Conservation (phyloP, 2,329 filamentous ascomycete genomes). For the Rhinocladiella mackenziei region DNA sequence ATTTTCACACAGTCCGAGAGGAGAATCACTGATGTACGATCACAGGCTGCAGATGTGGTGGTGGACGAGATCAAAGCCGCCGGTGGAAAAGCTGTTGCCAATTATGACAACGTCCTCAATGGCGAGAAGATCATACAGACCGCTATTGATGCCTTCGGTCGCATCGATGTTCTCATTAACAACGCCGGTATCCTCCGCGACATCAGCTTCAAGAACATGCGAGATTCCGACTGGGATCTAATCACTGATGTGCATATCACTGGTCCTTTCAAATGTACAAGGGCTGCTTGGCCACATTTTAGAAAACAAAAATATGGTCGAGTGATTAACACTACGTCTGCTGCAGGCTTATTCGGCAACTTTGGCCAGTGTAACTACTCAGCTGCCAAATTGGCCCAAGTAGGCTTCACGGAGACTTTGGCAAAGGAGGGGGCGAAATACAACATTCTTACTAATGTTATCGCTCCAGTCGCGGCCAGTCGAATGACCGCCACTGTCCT, state of each 20-base stretch:
- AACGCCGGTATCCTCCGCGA: conserved; percentile 95
- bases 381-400: conserved; percentile 88
- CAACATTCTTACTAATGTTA: conserved; percentile 92
- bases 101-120: conserved; percentile 96
- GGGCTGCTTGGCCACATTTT: conserved; percentile 95
- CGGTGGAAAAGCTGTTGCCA: conserved; percentile 92
- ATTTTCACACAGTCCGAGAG: conserved; percentile 53
- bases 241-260: conserved; percentile 89
- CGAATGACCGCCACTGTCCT: conserved; percentile 94
- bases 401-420: conserved; percentile 95
- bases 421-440: conserved; percentile 98
- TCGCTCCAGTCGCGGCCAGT: conserved; percentile 91
- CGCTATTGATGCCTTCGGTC: conserved; percentile 51
- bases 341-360: too few species aligned
- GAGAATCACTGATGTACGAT: conserved; percentile 45
- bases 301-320: conserved; percentile 97
- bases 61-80: conserved; percentile 60
- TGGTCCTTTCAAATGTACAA: conserved; percentile 91
- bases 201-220: conserved; percentile 98
- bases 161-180: conserved; percentile 93
- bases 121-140: conserved; percentile 87
- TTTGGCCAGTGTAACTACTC: too few species aligned
- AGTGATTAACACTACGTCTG: conserved; percentile 95
- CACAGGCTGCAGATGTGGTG: conserved; percentile 56
- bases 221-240: conserved; percentile 93